Evolutionary conservation across 345 rosid species (phyloP), one percentile per base, ranked within the genome.

Genomic region (Salix arbutifolia): DNA sequence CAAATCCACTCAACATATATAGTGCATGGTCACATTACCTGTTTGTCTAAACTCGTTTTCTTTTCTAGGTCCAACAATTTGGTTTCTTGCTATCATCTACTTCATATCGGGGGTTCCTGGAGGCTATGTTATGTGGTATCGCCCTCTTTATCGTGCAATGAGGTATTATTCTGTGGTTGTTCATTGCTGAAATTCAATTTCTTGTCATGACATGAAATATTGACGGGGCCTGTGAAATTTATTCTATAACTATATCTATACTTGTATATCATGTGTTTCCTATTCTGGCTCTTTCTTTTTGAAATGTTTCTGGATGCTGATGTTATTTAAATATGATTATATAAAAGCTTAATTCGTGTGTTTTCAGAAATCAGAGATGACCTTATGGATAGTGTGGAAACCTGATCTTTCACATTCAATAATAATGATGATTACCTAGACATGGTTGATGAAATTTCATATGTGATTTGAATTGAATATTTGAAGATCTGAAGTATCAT

Each of bases 21-120:
- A 21, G 33, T 81, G n/a, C 53, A 67, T 48, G 44, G 50, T 74
- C 26, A 14, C 74, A 52, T 71, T 53, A 25, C 42, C 67, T 37
- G 72, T 58, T 76, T 14, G 66, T 67, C 74, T 85, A 53, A 80
- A 37, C 52, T 73, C 72, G 28, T 40, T 78, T 71, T 71, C 48
- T 73, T 81, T 31, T 62, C 31, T 78, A 95, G 99, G 96, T 83
- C 89, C 88, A 48, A 92, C 90, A 23, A 94, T 94, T 79, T 96
- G 99, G 99, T 87, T 96, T 86, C 97, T 96, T 58, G 91, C 99
- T 68, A 79, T 94, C 77, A 96, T 96, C 85, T 96, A 96, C 84
- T 86, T 88, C 88, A 84, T 96, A 74, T 74, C 96, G 0, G 98
- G 98, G 70, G 89, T 85, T 84, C 99, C 99, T 79, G 98, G 97